A percentile compares a stretch with the other conserved stretches of the same genome.
Conservation (phyloP, 192 early-diverging fungal genomes). For the Oehlia diaphana region DNA sequence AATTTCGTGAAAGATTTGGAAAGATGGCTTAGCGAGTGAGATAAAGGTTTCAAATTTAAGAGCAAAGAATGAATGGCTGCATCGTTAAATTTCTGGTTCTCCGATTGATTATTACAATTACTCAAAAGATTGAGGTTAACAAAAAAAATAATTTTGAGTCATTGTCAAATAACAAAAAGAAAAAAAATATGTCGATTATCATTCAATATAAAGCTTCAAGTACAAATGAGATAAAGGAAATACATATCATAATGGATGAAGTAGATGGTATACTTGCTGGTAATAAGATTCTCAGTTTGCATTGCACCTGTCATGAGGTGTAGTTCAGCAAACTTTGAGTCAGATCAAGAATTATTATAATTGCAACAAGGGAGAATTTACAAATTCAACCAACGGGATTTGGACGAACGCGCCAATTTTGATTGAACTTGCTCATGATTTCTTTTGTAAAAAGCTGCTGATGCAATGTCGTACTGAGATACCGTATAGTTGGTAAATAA, state of each 20-base stretch:
- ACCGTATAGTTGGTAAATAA: constrained; percentile 59
- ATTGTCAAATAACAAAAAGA: constrained; percentile 46
- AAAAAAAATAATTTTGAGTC: constrained; percentile 73
- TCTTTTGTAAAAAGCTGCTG: constrained; percentile 76
- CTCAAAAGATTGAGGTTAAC: constrained; percentile 87
- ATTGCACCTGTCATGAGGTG: constrained; percentile 90
- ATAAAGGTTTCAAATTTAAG: constrained; percentile 52
- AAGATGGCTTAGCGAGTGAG: constrained; percentile 82
- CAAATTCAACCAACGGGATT: constrained; percentile 58
- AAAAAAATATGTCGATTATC: constrained; percentile 52
- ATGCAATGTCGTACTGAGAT: constrained; percentile 81
- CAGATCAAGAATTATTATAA: constrained; percentile 71
- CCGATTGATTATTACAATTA: constrained; percentile 46
- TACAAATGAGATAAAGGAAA: constrained; percentile 35
- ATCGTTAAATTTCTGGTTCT: too few species aligned
- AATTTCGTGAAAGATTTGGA: constrained; percentile 62
- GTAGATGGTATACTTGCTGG: constrained; percentile 98
- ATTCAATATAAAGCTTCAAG: background rate
- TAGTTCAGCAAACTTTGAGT: constrained; percentile 74
- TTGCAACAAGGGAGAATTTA: constrained; percentile 77
- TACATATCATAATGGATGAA: constrained; percentile 97
- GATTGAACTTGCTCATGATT: constrained; percentile 91
- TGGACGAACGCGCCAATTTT: constrained; percentile 79
- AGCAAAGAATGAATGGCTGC: constrained; percentile 65
- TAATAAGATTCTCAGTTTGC: constrained; percentile 97